Base-by-base conservation (phyloP, 2,329 filamentous ascomycete genomes). In the Mycosphaerella arachidis region DNA sequence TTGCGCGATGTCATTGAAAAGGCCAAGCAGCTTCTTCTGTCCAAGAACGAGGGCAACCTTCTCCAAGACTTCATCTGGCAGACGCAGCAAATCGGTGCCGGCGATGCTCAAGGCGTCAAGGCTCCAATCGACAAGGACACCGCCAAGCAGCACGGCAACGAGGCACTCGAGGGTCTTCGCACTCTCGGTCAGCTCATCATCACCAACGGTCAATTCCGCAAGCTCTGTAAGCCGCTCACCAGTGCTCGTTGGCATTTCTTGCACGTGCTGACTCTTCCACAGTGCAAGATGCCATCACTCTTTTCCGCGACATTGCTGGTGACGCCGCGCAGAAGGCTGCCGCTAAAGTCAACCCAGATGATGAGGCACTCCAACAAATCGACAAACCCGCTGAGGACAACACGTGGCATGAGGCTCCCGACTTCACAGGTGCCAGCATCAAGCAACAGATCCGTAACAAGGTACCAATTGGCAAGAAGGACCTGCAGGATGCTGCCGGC, bases 61-160 rank as follows among this genome's bases (percentile, higher is more conserved):
- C 79, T 99, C 20, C 94, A 99, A 73, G 92, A 99, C 71, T 97
- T 99, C 76, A 91, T 97, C 76, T 99, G 90, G 89, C 90, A 96
- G 73, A 92, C 92, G 0, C 86, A 91, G 72, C 83, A 89, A 51
- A 86, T 94, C 63, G 84, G 86, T 56, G 78, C 84, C 59, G 86
- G 82, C 69, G 80, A 83, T 55, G 81, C 90, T 29, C 74, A 78
- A 59, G 76, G 81, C 1, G 90, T 91, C 3, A 80, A 82, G 58
- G 83, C 85, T 1, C 88, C 91, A 0, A 69, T 96, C 52, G 83
- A 86, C 72, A 95, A 91, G 79, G 86, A 90, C 0, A 83, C 84
- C 1, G 90, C 90, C 29, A 86, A 89, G 77, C 87, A 93, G 72
- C 91, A 99, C 73, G 91, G 88, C 45, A 86, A 94, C 64, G 83